These are phyloP conservation scores for Aegilops bicornis DNA, from an alignment of 176 grass and related monocot species.

Conservation along the genomic window DNA sequence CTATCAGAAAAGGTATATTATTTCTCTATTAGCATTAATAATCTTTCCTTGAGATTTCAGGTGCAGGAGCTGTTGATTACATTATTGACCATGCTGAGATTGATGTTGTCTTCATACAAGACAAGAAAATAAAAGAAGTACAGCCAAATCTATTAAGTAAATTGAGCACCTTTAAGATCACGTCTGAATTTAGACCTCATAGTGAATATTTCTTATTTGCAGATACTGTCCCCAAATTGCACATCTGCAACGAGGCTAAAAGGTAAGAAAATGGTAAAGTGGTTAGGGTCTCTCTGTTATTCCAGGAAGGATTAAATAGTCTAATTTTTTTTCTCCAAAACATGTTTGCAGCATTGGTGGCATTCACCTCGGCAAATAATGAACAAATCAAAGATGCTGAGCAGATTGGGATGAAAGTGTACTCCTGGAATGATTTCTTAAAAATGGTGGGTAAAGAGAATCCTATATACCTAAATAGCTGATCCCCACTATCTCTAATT, in stretches of 20 bases:
- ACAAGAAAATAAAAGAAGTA: constrained; percentile 97
- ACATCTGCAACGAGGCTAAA: constrained; percentile 53
- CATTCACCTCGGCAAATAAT: constrained; percentile 62
- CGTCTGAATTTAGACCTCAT: background rate
- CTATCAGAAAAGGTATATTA: background rate
- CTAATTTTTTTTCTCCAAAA: background rate
- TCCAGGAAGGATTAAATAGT: constrained; percentile 10
- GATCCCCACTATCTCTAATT: too few relatives aligned
- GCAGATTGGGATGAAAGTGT: constrained; percentile 53
- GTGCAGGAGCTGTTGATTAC: constrained; percentile 74
- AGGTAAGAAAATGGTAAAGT: constrained; percentile 44
- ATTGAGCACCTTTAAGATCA: background rate
- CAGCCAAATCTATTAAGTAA: background rate
- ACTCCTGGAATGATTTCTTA: constrained; percentile 81
- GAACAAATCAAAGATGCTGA: constrained; percentile 51
- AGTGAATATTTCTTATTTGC: constrained; percentile 15
- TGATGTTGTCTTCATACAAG: constrained; percentile 78
- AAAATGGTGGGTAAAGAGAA: constrained; percentile 60
- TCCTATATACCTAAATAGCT: too few relatives aligned
- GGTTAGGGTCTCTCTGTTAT: background rate
- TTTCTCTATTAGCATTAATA: background rate
- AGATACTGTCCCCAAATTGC: constrained; percentile 61
- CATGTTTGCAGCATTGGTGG: constrained; percentile 60
- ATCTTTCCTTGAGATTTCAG: constrained; percentile 39
- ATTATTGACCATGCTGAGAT: constrained; percentile 96